These are phyloP conservation scores for Penicillium sp. DNA, from an alignment of 2,329 filamentous ascomycete species.

Conservation along the genomic window DNA sequence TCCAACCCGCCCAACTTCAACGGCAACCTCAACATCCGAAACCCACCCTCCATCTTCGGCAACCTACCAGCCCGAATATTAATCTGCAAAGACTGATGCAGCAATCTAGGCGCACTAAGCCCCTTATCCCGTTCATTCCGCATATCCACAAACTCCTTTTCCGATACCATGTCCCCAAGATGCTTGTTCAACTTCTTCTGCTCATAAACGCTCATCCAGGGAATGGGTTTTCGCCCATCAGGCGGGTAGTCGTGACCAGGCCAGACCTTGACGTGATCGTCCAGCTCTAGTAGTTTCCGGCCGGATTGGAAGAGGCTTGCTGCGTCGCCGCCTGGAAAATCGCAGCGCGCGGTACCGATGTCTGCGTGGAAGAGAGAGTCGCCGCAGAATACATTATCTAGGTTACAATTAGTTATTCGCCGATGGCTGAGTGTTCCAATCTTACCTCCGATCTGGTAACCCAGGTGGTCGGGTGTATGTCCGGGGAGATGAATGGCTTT, in stretches of 20 bases:
- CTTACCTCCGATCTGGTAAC: conserved; percentile 53
- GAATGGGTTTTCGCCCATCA: conserved; percentile 32
- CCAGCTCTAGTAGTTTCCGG: conserved; percentile 42
- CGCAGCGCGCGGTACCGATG: conserved; percentile 51
- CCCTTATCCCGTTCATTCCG: conserved; percentile 44
- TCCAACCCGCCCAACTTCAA: conserved; percentile 21
- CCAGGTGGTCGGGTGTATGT: conserved; percentile 60
- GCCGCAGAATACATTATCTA: conserved; percentile 51
- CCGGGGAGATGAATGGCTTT: conserved; percentile 57
- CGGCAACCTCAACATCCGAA: conserved; percentile 30
- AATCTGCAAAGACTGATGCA: conserved; percentile 51
- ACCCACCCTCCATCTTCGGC: conserved; percentile 31
- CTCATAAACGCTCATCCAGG: conserved; percentile 46
- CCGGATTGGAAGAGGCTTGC: conserved; percentile 45
- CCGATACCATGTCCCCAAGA: conserved; percentile 40
- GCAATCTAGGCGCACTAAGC: conserved; percentile 45
- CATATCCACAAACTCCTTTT: conserved; percentile 46
- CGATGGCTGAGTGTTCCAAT: too few species aligned
- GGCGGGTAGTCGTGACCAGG: conserved; percentile 55
- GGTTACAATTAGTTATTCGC: not conserved
- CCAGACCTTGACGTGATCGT: conserved; percentile 48
- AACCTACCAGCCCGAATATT: conserved; percentile 51
- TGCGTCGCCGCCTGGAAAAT: conserved; percentile 53
- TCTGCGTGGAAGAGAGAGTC: conserved; percentile 53
- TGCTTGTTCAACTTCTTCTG: conserved; percentile 50